Evolutionary conservation across 2,329 filamentous ascomycete species (phyloP), one percentile per base, ranked within the genome.

Genomic region (Hymenoscyphus occultus): DNA sequence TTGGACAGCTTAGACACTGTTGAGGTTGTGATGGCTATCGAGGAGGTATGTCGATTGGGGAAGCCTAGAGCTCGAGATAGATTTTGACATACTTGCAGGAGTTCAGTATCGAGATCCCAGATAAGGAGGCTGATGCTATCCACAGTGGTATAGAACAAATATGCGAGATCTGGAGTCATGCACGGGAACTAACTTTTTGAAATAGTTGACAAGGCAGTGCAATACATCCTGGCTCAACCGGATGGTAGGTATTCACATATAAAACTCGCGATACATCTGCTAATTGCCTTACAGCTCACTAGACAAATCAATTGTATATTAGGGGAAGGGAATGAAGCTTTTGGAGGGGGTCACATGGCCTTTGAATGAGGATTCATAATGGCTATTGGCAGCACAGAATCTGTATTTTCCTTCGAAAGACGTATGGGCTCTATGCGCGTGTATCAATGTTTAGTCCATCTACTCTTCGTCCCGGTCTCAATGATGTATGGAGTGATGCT

Each of bases 11-110:
- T 99, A 80, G 95, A 99, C 80, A 97, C 95, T 70, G 95, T 99
- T 70, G 95, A 99, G 85, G 95, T 99, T 72, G 95, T 99, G 75
- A 99, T 99, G 95, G 95, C 95, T 72, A 98, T 99, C 81, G 95
- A 99, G 86, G 95, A 99, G 89, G 90, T 93, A 73, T 63, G 69
- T 69, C 62, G 65, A 59, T 28, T 19, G 13, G 39, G 62, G 48
- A 54, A 22, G 22, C 12, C n/a, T 12, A 14, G 10, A 3, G 6
- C 16, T 13, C 12, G 1, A 31, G 59, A 9, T n/a, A 54, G 48
- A 31, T 64, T 59, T 71, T 76, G 63, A 78, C 69, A 14, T 59
- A 69, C 59, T 73, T 71, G 65, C 64, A 72, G 82, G 83, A 88
- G 76, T 87, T 88, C 77, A 86, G 89, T 84, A 90, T 92, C 80